Conservation (phyloP, 352 stramenopile genomes). For the Thalassiosira hispida region DNA sequence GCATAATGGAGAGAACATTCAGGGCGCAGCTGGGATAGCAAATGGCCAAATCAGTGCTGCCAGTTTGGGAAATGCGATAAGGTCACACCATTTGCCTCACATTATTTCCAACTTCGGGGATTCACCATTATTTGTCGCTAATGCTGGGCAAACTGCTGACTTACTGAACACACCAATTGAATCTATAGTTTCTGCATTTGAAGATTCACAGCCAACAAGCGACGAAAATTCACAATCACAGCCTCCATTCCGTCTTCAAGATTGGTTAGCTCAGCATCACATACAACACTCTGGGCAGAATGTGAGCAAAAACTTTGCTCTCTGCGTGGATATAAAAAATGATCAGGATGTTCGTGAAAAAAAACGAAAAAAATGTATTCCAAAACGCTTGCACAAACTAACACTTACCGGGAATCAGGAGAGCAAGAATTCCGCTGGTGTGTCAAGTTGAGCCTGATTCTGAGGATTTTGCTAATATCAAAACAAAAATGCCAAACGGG, state of each 20-base stretch:
- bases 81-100: neutral
- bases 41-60: neutral
- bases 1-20: neutral
- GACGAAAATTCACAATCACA: constrained; percentile 5
- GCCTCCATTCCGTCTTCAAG: constrained; percentile 28
- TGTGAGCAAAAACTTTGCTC: neutral
- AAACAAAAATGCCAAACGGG: too few species aligned
- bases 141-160: constrained; percentile 24
- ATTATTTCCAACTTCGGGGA: neutral
- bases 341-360: constrained; percentile 5
- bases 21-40: neutral
- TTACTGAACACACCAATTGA: constrained; percentile 29
- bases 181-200: constrained; percentile 47
- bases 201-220: constrained; percentile 6
- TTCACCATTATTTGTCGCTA: neutral
- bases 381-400: constrained; percentile 12
- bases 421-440: neutral
- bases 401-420: neutral
- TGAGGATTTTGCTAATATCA: too few species aligned
- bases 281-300: constrained; percentile 1
- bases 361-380: constrained; percentile 17
- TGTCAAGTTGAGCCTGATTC: too few species aligned
- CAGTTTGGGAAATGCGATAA: neutral
- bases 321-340: constrained; percentile 10
- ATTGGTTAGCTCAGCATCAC: constrained; percentile 39